Conservation (phyloP, 371 early-diverging fungal species). For the Quaeritorhiza haematococci region DNA sequence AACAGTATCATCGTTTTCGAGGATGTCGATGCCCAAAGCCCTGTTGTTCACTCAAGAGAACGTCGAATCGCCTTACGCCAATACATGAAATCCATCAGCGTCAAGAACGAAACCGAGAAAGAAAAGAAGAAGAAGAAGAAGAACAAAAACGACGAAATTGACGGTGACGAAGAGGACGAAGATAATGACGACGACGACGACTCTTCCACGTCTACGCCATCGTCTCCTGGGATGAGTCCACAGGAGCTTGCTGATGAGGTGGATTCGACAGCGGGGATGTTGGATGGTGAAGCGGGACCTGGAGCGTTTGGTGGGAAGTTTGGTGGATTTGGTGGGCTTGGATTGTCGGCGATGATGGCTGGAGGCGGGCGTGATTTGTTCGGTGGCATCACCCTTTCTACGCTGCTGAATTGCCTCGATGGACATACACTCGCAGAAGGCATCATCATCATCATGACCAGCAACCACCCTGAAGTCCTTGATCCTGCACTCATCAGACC, state of each 20-base stretch:
- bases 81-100: constrained; percentile 10
- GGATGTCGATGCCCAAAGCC: constrained; percentile 73
- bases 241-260: neutral
- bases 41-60: constrained; percentile 33
- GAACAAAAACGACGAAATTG: neutral
- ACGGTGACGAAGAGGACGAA: neutral
- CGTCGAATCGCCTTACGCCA: constrained; percentile 14
- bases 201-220: neutral
- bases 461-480: constrained; percentile 74
- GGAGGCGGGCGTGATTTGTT: too few relatives aligned
- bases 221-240: neutral
- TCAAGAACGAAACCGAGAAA: constrained; percentile 14
- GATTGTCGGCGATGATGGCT: too few relatives aligned
- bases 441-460: constrained; percentile 75
- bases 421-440: constrained; percentile 1
- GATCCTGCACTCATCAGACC: constrained; percentile 84
- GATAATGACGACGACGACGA: too few relatives aligned
- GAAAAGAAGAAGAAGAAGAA: constrained; percentile 13
- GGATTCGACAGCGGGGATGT: neutral
- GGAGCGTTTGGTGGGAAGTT: neutral
- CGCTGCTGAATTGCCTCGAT: constrained; percentile 53
- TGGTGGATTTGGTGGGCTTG: neutral
- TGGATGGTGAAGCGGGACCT: neutral
- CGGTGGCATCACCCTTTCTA: constrained; percentile 52
- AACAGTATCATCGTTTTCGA: constrained; percentile 81